These are phyloP conservation scores for Trichoderma atroviride DNA, from an alignment of 2,329 filamentous ascomycete genomes.

Conservation along the genomic window DNA sequence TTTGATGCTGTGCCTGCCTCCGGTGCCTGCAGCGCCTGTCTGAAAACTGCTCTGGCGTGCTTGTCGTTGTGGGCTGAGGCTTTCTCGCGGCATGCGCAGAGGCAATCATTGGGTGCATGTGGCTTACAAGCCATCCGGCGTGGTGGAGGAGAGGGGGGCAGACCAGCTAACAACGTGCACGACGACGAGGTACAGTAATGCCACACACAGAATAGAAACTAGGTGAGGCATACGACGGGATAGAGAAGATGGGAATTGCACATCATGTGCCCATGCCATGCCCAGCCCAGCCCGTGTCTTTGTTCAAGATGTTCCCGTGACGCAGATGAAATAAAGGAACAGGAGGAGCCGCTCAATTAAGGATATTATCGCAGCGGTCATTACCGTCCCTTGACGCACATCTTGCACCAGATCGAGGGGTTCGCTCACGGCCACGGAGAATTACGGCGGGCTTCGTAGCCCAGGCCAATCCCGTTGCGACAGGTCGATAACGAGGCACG, in stretches of 20 bases:
- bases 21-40: slow-evolving; percentile 13
- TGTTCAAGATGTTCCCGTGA: neutral
- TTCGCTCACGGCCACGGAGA: slow-evolving; percentile 8
- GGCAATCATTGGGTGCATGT: slow-evolving; percentile 20
- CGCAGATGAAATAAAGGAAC: neutral
- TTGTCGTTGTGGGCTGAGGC: slow-evolving; percentile 14
- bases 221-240: neutral
- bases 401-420: slow-evolving; percentile 7
- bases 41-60: slow-evolving; percentile 6
- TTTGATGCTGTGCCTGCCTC: slow-evolving; percentile 16
- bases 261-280: neutral
- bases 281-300: neutral
- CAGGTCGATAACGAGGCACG: neutral
- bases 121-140: slow-evolving; percentile 6
- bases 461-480: neutral
- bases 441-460: slow-evolving; percentile 11
- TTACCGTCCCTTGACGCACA: neutral
- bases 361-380: neutral
- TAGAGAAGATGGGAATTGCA: neutral
- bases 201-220: neutral
- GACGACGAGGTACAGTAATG: neutral
- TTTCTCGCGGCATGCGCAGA: slow-evolving; percentile 12
- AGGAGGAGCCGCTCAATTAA: neutral
- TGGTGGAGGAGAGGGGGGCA: neutral
- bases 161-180: slow-evolving; percentile 4